Evolutionary conservation across 164 flowering plant species (phyloP).

Genomic region (Liquidambar formosana): DNA sequence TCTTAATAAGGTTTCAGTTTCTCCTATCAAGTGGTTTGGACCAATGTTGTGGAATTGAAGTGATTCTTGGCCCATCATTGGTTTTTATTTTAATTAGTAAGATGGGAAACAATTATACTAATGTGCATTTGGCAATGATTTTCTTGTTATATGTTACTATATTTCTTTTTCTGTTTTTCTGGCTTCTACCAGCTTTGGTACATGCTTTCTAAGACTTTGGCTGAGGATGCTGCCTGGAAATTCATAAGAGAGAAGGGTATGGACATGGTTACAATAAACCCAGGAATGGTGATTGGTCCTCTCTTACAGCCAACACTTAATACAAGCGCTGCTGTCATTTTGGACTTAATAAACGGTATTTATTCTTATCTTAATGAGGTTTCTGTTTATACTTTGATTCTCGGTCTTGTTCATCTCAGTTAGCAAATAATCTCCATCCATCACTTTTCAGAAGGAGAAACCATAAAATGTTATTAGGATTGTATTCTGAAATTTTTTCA

Average conservation of each 20-base stretch:
- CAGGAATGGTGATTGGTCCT: slow-evolving; percentile 70
- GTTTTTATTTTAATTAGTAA: too few relatives aligned
- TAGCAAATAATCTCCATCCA: neutral
- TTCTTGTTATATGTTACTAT: too few relatives aligned
- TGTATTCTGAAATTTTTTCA: neutral
- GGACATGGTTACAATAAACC: slow-evolving; percentile 66
- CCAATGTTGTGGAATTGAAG: too few relatives aligned
- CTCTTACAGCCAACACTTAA: slow-evolving; percentile 70
- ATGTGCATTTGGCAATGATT: too few relatives aligned
- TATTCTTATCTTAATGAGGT: neutral
- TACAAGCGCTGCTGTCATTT: slow-evolving; percentile 48
- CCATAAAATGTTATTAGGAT: neutral
- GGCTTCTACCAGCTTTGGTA: slow-evolving; percentile 74
- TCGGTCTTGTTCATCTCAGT: neutral
- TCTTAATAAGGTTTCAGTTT: too few relatives aligned
- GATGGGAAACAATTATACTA: too few relatives aligned
- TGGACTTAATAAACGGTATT: slow-evolving; percentile 49
- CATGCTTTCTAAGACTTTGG: slow-evolving; percentile 65
- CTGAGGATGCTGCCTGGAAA: slow-evolving; percentile 81
- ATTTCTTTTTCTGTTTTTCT: too few relatives aligned
- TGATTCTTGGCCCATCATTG: too few relatives aligned
- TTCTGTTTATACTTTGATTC: too few relatives aligned
- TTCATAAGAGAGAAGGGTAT: slow-evolving; percentile 57
- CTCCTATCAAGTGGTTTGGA: too few relatives aligned
- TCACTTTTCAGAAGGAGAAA: slow-evolving; percentile 20